Conservation (phyloP, 306 rosid species). For the Dryas alaskensis region DNA sequence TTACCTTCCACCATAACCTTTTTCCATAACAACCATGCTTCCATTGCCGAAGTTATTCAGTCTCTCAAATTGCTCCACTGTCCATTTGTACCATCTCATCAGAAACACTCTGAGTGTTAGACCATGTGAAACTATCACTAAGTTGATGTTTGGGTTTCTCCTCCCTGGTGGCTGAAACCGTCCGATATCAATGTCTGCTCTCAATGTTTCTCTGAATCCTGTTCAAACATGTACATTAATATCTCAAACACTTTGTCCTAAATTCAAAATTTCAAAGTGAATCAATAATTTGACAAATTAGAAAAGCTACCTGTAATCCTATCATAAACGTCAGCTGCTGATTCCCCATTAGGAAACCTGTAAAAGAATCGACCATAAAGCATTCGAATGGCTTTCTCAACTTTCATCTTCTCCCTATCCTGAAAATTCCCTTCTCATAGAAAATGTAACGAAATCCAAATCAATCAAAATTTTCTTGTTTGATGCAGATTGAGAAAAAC, state of each 20-base stretch:
- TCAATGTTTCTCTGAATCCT: slow-evolving; percentile 91
- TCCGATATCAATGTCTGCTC: slow-evolving; percentile 73
- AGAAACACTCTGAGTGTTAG: slow-evolving; percentile 82
- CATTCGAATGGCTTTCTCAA: slow-evolving; percentile 48
- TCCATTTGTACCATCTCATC: slow-evolving; percentile 96
- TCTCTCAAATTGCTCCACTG: slow-evolving; percentile 69
- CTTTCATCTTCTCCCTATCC: slow-evolving; percentile 74
- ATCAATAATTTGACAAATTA: neutral
- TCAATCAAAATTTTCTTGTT: neutral
- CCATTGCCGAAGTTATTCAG: slow-evolving; percentile 68
- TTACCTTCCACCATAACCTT: slow-evolving; percentile 87
- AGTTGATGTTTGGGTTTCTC: slow-evolving; percentile 55
- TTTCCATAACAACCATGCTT: slow-evolving; percentile 64
- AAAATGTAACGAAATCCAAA: neutral
- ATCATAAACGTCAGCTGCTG: slow-evolving; percentile 94
- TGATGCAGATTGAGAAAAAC: neutral
- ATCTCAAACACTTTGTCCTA: neutral
- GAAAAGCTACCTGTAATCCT: slow-evolving; percentile 66
- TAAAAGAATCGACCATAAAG: slow-evolving; percentile 90
- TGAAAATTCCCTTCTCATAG: slow-evolving; percentile 74
- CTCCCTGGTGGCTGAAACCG: slow-evolving; percentile 75
- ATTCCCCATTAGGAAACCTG: slow-evolving; percentile 88
- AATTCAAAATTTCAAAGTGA: neutral
- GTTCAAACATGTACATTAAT: neutral
- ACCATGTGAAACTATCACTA: slow-evolving; percentile 82